Conservation (phyloP, 768 basidiomycete species). For the Chiua virens region DNA sequence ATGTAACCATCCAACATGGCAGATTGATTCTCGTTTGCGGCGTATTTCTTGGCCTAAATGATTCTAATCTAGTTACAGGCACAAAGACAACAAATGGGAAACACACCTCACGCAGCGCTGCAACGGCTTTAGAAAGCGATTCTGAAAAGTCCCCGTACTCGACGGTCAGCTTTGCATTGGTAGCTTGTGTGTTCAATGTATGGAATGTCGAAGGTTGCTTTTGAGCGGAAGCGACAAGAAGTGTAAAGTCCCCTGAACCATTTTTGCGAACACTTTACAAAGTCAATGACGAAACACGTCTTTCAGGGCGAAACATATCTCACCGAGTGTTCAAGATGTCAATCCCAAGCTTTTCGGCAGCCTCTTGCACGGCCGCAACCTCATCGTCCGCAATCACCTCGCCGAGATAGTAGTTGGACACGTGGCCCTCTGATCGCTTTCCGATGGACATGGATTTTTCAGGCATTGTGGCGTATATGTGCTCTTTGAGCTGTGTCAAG, state of each 20-base stretch:
- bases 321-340: conserved; percentile 84
- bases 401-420: conserved; percentile 86
- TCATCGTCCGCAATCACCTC: conserved; percentile 72
- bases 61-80: not conserved
- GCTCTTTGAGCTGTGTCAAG: conserved; percentile 56
- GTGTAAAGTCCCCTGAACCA: conserved; percentile 56
- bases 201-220: conserved; percentile 41
- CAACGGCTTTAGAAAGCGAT: conserved; percentile 51
- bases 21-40: conserved; percentile 69
- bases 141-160: conserved; percentile 76
- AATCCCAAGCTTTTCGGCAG: conserved; percentile 72
- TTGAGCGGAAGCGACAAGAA: conserved; percentile 73
- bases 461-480: conserved; percentile 70
- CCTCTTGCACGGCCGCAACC: conserved; percentile 70
- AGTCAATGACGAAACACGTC: not conserved
- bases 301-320: not conserved
- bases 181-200: conserved; percentile 43
- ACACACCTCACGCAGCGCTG: conserved; percentile 58
- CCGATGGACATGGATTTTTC: conserved; percentile 74
- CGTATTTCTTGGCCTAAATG: conserved; percentile 66
- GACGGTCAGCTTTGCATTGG: conserved; percentile 55
- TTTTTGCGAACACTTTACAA: conserved; percentile 68
- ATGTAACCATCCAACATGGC: conserved; percentile 79
- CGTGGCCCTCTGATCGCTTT: conserved; percentile 72
- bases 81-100: not conserved